Evolutionary conservation across 176 grass and related monocot genomes (phyloP).

Genomic region (Cymbopogon citratus): DNA sequence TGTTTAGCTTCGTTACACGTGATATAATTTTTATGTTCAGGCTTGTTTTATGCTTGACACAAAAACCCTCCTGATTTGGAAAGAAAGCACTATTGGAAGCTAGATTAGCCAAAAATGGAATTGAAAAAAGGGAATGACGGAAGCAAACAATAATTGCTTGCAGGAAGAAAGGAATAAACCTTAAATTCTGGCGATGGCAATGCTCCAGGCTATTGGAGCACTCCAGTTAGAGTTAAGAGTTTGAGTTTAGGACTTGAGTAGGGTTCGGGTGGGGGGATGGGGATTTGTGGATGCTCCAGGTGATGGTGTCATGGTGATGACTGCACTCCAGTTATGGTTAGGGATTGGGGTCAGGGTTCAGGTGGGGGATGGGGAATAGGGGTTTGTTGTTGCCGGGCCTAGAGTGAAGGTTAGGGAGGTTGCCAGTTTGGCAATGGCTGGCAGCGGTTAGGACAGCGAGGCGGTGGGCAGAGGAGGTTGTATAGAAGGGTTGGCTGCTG

Average conservation of each 20-base stretch:
- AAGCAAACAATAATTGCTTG: neutral
- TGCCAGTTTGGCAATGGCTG: neutral
- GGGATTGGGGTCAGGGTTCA: neutral
- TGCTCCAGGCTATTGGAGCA: too few relatives aligned
- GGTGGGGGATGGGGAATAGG: neutral
- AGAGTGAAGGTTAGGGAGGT: neutral
- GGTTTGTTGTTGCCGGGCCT: neutral
- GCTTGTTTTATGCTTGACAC: neutral
- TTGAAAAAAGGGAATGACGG: neutral
- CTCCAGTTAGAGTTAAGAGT: too few relatives aligned
- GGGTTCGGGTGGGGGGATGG: neutral
- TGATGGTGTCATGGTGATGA: neutral
- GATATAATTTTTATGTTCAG: neutral
- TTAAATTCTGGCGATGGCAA: neutral
- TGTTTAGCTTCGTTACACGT: neutral
- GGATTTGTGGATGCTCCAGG: neutral
- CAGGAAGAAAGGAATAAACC: neutral
- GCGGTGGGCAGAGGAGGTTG: neutral
- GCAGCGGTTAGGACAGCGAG: neutral
- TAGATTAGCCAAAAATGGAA: neutral
- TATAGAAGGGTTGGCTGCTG: neutral
- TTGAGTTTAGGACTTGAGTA: too few relatives aligned
- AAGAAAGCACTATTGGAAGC: neutral
- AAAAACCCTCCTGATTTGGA: neutral
- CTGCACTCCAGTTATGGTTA: neutral